A percentile compares a stretch with the other conserved stretches of the same genome.
Conservation (phyloP, 306 rosid genomes). For the Trifolium pratense region DNA sequence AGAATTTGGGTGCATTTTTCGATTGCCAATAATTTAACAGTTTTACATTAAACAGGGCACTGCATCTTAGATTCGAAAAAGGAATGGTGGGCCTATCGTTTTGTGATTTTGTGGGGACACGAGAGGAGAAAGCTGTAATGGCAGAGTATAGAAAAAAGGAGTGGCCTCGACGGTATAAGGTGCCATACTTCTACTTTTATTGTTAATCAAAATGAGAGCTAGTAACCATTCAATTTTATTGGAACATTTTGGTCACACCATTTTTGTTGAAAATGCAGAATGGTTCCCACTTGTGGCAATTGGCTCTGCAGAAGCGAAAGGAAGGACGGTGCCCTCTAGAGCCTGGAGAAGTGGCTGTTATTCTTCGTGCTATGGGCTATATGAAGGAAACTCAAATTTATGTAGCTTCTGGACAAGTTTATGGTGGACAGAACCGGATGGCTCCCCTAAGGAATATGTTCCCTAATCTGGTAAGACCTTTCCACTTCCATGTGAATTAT, state of each 20-base stretch:
- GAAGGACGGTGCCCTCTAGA: slow-evolving; percentile 99
- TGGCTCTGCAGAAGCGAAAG: slow-evolving; percentile 98
- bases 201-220: slow-evolving; percentile 24
- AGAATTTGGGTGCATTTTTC: slow-evolving; percentile 28
- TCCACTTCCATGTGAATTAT: slow-evolving; percentile 7
- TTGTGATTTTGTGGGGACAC: slow-evolving; percentile 98
- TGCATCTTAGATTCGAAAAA: slow-evolving; percentile 98
- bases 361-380: slow-evolving; percentile 98
- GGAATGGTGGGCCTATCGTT: slow-evolving; percentile 99
- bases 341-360: slow-evolving; percentile 98
- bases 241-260: slow-evolving; percentile 37
- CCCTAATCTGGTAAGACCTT: slow-evolving; percentile 75
- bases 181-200: slow-evolving; percentile 43
- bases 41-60: slow-evolving; percentile 74
- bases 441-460: slow-evolving; percentile 96
- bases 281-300: slow-evolving; percentile 99
- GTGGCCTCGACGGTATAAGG: slow-evolving; percentile 99
- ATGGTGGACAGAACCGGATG: slow-evolving; percentile 99
- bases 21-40: slow-evolving; percentile 42
- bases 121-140: slow-evolving; percentile 94
- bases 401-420: slow-evolving; percentile 98
- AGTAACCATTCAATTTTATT: slow-evolving; percentile 27
- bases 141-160: slow-evolving; percentile 92
- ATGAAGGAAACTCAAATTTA: slow-evolving; percentile 97
- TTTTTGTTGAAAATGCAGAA: slow-evolving; percentile 66